Percentiles rank a stretch among this genome's conserved stretches.
Evolutionary conservation across 129 eudicot species (phyloP).

Genomic region (Centella asiatica): DNA sequence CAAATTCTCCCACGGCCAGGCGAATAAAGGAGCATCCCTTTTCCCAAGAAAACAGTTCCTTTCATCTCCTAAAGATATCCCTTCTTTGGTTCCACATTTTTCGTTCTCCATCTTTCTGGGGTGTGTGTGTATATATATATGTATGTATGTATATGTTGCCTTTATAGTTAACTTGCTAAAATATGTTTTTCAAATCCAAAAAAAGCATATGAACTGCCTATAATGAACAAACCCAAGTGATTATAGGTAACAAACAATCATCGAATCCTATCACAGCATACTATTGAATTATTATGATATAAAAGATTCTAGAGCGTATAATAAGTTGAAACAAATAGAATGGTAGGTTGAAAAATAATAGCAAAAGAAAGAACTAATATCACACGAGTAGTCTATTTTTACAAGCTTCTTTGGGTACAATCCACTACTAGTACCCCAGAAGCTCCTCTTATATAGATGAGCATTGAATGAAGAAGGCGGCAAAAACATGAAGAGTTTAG

Average conservation of each 20-base stretch:
- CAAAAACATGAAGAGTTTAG: no score
- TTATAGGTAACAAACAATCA: background rate
- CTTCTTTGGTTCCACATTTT: conserved; percentile 7
- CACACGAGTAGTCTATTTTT: background rate
- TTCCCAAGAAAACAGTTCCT: conserved; percentile 26
- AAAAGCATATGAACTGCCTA: background rate
- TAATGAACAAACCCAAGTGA: background rate
- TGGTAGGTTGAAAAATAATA: background rate
- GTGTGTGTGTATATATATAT: background rate
- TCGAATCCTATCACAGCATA: background rate
- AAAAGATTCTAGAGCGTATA: no score
- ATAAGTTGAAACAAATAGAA: no score
- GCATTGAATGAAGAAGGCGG: background rate
- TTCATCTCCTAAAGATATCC: conserved; percentile 12
- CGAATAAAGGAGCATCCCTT: conserved; percentile 45
- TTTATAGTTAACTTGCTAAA: background rate
- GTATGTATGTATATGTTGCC: background rate
- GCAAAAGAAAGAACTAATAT: background rate
- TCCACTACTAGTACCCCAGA: background rate
- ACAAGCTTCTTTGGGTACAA: background rate
- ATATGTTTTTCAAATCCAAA: background rate
- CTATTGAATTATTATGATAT: no score
- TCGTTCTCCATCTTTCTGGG: conserved; percentile 7
- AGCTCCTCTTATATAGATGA: background rate
- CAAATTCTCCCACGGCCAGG: conserved; percentile 86